Evolutionary conservation across 2,329 filamentous ascomycete genomes (phyloP).

Genomic region (Tolypocladium guangdongense): DNA sequence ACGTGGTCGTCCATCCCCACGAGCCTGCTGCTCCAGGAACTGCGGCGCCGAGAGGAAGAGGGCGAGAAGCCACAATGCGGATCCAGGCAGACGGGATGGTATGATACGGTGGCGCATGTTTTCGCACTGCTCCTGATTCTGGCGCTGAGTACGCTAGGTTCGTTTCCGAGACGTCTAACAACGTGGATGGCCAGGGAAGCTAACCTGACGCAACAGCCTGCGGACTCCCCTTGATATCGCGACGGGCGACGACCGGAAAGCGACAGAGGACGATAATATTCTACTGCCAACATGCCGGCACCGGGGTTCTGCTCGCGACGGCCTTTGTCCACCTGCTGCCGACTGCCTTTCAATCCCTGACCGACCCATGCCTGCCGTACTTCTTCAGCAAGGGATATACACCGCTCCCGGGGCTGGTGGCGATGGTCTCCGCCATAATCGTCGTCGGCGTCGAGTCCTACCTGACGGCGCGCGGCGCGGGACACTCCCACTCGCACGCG

Average conservation of each 20-base stretch:
- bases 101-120: conserved; percentile 58
- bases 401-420: conserved; percentile 70
- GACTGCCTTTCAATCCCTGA: conserved; percentile 56
- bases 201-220: conserved; percentile 34
- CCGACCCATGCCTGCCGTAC: conserved; percentile 60
- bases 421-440: conserved; percentile 70
- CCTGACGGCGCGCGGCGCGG: conserved; percentile 60
- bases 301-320: conserved; percentile 75
- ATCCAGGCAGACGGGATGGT: conserved; percentile 39
- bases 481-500: conserved; percentile 48
- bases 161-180: not conserved
- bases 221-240: conserved; percentile 54
- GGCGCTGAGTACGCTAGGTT: conserved; percentile 46
- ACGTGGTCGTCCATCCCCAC: conserved; percentile 41
- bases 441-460: conserved; percentile 85
- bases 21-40: conserved; percentile 39
- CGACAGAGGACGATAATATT: conserved; percentile 52
- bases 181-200: not conserved
- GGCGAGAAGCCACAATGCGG: conserved; percentile 40
- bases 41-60: conserved; percentile 33
- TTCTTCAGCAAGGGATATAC: conserved; percentile 73
- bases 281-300: conserved; percentile 65
- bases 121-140: conserved; percentile 58
- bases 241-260: conserved; percentile 43
- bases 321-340: conserved; percentile 71